A percentile compares a stretch with the other conserved stretches of the same genome.
Conservation (phyloP, 345 rosid genomes). For the Viola odorata region DNA sequence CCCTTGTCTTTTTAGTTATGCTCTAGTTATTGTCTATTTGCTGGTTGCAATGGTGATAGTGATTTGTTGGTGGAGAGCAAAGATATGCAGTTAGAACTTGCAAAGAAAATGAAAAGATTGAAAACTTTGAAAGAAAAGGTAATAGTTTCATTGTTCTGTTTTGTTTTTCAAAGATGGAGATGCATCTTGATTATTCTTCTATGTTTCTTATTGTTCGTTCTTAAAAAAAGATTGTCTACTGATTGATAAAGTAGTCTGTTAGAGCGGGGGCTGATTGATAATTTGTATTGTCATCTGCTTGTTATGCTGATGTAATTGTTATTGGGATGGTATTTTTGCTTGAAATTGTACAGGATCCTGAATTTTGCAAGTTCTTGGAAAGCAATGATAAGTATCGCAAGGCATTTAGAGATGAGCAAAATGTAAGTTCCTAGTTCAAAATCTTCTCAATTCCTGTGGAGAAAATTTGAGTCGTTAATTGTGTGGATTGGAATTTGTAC, state of each 20-base stretch:
- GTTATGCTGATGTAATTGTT: too few relatives aligned
- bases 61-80: constrained; percentile 37
- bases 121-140: constrained; percentile 57
- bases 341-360: constrained; percentile 43
- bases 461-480: background rate
- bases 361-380: constrained; percentile 51
- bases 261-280: too few relatives aligned
- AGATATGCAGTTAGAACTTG: constrained; percentile 38
- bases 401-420: constrained; percentile 36
- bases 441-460: background rate
- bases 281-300: too few relatives aligned
- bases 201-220: too few relatives aligned
- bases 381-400: constrained; percentile 29
- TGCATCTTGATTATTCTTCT: too few relatives aligned
- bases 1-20: background rate
- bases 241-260: too few relatives aligned
- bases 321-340: too few relatives aligned
- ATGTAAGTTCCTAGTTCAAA: constrained; percentile 38
- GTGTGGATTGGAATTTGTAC: too few relatives aligned
- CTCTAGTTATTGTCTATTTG: constrained; percentile 15
- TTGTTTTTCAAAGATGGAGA: too few relatives aligned
- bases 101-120: constrained; percentile 47
- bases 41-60: constrained; percentile 30
- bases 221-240: too few relatives aligned
- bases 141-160: background rate